Evolutionary conservation across 768 basidiomycete species (phyloP).

Genomic region (Gautieria morchelliformis): DNA sequence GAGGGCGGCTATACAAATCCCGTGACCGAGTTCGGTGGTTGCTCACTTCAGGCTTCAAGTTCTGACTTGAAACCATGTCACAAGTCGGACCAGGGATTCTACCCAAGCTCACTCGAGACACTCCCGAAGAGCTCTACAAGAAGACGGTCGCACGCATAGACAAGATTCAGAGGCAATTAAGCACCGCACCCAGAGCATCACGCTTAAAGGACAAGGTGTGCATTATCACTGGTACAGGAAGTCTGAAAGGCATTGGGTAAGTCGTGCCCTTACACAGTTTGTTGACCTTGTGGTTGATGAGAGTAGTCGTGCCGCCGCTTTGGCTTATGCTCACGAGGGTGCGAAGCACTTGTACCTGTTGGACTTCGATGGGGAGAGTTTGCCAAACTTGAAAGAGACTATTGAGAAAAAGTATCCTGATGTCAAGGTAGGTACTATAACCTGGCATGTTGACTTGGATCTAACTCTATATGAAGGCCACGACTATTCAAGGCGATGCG

Average conservation of each 20-base stretch:
- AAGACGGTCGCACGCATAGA: slow-evolving; percentile 57
- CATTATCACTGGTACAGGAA: slow-evolving; percentile 82
- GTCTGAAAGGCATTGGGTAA: slow-evolving; percentile 83
- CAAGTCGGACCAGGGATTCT: not conserved
- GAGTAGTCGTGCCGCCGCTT: slow-evolving; percentile 58
- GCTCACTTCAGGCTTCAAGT: too few relatives aligned
- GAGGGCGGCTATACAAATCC: too few relatives aligned
- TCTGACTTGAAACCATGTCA: not conserved
- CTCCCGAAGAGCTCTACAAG: slow-evolving; percentile 39
- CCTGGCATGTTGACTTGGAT: not conserved
- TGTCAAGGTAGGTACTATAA: slow-evolving; percentile 52
- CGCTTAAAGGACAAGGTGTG: slow-evolving; percentile 72
- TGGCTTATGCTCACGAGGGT: slow-evolving; percentile 76
- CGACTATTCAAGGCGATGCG: slow-evolving; percentile 71
- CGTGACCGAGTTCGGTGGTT: too few relatives aligned
- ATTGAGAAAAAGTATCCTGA: slow-evolving; percentile 62
- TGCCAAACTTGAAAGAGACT: slow-evolving; percentile 61
- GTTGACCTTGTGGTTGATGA: not conserved
- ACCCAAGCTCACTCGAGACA: slow-evolving; percentile 1
- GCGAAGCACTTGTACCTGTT: slow-evolving; percentile 70
- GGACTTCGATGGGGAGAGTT: slow-evolving; percentile 56
- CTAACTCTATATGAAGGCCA: slow-evolving; percentile 43
- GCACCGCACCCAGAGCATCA: slow-evolving; percentile 37
- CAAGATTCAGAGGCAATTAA: slow-evolving; percentile 60
- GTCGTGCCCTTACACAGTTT: slow-evolving; percentile 14